phyloP scores from a whole-genome alignment of 176 grass and related monocot species.

The Pontederia paniculata region DNA sequence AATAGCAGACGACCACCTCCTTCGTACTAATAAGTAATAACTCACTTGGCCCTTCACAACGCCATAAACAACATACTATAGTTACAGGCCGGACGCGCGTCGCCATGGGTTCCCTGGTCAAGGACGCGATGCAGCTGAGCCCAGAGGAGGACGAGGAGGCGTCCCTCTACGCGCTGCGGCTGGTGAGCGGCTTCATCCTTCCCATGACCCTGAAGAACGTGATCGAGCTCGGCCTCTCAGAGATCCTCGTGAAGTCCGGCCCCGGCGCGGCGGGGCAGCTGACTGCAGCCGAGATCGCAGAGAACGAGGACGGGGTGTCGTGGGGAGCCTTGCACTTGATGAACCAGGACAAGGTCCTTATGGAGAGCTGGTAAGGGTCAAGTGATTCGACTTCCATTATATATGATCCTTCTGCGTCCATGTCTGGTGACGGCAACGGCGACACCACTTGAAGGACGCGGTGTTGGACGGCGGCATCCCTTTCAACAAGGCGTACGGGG shows the following conservation, averaged over 20 bases:
- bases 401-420: no score
- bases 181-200: conserved; percentile 63
- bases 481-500: conserved; percentile 89
- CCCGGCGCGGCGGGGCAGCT: conserved; percentile 18
- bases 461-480: conserved; percentile 81
- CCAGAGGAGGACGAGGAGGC: conserved; percentile 61
- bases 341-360: conserved; percentile 97
- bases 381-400: no score
- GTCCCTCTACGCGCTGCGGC: conserved; percentile 68
- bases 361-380: conserved; percentile 99
- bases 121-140: not conserved
- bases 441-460: conserved; percentile 56
- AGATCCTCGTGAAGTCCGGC: conserved; percentile 31
- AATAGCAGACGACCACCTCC: no score
- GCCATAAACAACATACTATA: no score
- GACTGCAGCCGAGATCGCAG: conserved; percentile 40
- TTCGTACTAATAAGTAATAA: no score
- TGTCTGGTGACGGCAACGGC: not conserved
- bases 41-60: no score
- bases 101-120: not conserved
- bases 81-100: no score
- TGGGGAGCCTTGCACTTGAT: conserved; percentile 70
- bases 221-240: conserved; percentile 73
- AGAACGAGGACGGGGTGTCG: conserved; percentile 82
- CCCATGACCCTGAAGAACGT: conserved; percentile 94